Conservation (phyloP, 1,139 yeast genomes). For the Yamadazyma pseudoaaseri region DNA sequence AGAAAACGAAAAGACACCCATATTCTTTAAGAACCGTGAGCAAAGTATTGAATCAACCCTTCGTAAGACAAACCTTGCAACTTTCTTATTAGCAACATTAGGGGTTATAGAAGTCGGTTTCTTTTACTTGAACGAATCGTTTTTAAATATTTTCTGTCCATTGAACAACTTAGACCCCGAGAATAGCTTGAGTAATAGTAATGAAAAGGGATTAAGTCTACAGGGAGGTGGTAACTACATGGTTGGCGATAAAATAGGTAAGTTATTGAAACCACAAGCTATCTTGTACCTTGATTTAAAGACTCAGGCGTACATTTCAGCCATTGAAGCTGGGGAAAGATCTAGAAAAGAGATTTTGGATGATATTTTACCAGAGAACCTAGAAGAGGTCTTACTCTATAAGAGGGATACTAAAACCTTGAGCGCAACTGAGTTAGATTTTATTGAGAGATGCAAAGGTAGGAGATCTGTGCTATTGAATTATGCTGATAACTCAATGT, state of each 20-base stretch:
- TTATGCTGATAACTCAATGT: conserved; percentile 46
- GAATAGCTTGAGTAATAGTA: conserved; percentile 40
- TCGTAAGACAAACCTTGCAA: conserved; percentile 82
- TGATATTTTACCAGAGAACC: conserved; percentile 69
- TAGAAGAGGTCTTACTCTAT: conserved; percentile 44
- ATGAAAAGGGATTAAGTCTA: conserved; percentile 30
- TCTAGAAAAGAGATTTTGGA: conserved; percentile 69
- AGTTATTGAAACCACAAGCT: conserved; percentile 78
- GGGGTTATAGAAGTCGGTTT: conserved; percentile 88
- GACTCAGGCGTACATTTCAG: conserved; percentile 93
- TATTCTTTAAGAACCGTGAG: conserved; percentile 56
- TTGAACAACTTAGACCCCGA: conserved; percentile 46
- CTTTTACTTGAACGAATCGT: conserved; percentile 78
- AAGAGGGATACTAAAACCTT: conserved; percentile 30
- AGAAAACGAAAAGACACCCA: conserved; percentile 58
- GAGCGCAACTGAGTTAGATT: conserved; percentile 72
- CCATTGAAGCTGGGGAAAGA: conserved; percentile 70
- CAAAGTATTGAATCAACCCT: conserved; percentile 68
- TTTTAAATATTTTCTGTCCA: conserved; percentile 81
- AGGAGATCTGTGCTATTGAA: conserved; percentile 62
- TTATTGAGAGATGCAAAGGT: conserved; percentile 65
- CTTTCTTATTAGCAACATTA: conserved; percentile 79
- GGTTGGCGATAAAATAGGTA: conserved; percentile 46
- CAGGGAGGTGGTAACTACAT: conserved; percentile 38
- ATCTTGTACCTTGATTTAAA: conserved; percentile 78